phyloP scores from a whole-genome alignment of 1,284 basidiomycete genomes.

The Pisolithus thermaeus region DNA sequence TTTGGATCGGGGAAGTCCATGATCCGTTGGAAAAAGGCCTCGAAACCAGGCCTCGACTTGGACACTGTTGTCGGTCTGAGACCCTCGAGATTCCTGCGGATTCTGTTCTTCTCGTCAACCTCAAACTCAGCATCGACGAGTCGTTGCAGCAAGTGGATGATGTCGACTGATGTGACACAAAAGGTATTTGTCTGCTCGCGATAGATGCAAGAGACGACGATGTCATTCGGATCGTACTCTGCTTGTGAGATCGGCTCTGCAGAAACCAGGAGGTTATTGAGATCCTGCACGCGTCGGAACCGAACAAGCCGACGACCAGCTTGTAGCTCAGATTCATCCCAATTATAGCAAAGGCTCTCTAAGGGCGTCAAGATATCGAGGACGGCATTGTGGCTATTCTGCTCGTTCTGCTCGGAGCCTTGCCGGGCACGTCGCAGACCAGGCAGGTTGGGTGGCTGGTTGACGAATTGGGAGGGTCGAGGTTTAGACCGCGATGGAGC shows the following conservation, averaged over 20 bases:
- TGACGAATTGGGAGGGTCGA: background rate
- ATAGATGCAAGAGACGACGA: constrained; percentile 87
- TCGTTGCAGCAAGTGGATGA: constrained; percentile 88
- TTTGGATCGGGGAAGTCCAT: constrained; percentile 95
- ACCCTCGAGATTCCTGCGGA: constrained; percentile 89
- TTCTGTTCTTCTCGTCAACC: constrained; percentile 95
- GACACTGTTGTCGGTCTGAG: constrained; percentile 88
- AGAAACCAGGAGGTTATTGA: constrained; percentile 55
- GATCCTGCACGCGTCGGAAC: constrained; percentile 59
- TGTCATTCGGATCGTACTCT: constrained; percentile 50
- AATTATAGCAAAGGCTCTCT: constrained; percentile 44
- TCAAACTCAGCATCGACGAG: constrained; percentile 81
- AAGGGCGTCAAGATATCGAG: constrained; percentile 55
- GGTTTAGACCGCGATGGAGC: constrained; percentile 8
- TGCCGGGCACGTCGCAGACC: constrained; percentile 22
- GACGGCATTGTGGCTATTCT: constrained; percentile 43
- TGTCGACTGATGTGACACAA: constrained; percentile 92
- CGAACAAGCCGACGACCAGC: constrained; percentile 66
- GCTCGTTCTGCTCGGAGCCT: constrained; percentile 21
- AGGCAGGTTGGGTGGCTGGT: constrained; percentile 1
- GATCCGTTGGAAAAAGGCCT: constrained; percentile 88
- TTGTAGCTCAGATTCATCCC: constrained; percentile 53
- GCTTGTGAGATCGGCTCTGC: constrained; percentile 57
- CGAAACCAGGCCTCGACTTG: constrained; percentile 76
- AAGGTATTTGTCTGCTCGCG: constrained; percentile 73